Evolutionary conservation across 2,329 filamentous ascomycete species (phyloP).

Genomic region (Ceratocystis eucalypticola): DNA sequence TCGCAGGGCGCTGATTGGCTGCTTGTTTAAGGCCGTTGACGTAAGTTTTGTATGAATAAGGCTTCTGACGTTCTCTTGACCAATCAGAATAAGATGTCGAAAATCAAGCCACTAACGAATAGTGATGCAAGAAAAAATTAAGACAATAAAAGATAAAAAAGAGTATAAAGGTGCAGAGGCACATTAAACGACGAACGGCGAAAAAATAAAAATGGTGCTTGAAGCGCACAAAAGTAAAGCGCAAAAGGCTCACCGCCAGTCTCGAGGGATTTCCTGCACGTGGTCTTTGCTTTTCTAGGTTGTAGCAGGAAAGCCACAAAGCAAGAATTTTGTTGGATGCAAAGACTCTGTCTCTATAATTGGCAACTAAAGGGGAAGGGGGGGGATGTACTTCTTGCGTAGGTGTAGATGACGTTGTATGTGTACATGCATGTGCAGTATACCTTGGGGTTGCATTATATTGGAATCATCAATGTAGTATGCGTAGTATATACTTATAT

Average conservation of each 20-base stretch:
- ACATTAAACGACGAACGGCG: neutral
- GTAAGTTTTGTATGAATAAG: neutral
- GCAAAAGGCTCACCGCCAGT: constrained; percentile 12
- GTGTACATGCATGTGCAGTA: neutral
- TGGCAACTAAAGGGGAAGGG: neutral
- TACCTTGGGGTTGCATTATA: neutral
- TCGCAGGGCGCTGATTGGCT: constrained; percentile 11
- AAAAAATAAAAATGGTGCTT: neutral
- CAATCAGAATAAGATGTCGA: neutral
- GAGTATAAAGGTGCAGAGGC: no score
- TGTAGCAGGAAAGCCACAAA: neutral
- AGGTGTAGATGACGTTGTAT: neutral
- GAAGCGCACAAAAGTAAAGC: no score
- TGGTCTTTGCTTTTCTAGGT: neutral
- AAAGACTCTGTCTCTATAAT: neutral
- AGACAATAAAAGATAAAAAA: neutral
- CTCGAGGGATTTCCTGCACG: constrained; percentile 10
- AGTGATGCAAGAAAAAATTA: neutral
- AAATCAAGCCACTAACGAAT: neutral
- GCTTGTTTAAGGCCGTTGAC: neutral
- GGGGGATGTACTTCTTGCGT: neutral
- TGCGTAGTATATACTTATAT: neutral
- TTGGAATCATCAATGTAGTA: neutral
- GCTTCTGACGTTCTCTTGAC: neutral
- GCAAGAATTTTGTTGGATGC: neutral